Base-by-base conservation (phyloP, 352 stramenopile species). In the Elongisporangium prolatum region DNA sequence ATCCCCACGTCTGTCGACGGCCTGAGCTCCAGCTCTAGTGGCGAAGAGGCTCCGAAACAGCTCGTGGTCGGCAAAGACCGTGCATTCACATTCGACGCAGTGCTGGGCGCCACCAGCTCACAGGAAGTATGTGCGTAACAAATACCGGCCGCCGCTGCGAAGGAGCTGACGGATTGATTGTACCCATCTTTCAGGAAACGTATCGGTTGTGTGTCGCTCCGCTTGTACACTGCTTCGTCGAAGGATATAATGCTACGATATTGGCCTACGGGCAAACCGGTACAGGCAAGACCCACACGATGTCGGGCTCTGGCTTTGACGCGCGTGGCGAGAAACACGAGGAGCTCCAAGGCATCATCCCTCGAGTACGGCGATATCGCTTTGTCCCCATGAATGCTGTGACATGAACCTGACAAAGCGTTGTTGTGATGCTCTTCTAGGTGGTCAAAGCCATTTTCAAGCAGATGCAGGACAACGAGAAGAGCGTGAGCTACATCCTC, bases 201-300 rank as follows among this genome's bases (percentile, higher is more conserved):
- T 97, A 95, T 57, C 68, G 71, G 0, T 54, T 63, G 18, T 93
- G 77, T 57, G 84, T 96, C 21, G 70, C 61, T 4, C 71, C 81
- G 22, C 62, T 97, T 10, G 73, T 97, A 7, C 52, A 91, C 18
- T 71, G 83, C n/a, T 94, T 92, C 56, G 64, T 91, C 14, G 78
- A 92, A 50, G 84, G 84, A 25, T 94, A 94, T 63, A 94, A 94
- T 54, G 84, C 84, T 21, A 91, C 83, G 2, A 77, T 96, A 38
- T 60, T 95, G 21, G 86, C 86, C 10, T 96, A 96, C 50, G 88
- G 84, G 1, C 86, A 96, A 28, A 95, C 89, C 20, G 88, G 88
- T 6, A 97, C 82, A 1, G 95, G 96, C 49, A 98, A 98, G 69
- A 99, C 96, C 0, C 95, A 97, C 61, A 99, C 96, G 0, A 98